Evolutionary conservation across 768 basidiomycete genomes (phyloP), one percentile per base, ranked within the genome.

Genomic region (Pleurotus platypus): DNA sequence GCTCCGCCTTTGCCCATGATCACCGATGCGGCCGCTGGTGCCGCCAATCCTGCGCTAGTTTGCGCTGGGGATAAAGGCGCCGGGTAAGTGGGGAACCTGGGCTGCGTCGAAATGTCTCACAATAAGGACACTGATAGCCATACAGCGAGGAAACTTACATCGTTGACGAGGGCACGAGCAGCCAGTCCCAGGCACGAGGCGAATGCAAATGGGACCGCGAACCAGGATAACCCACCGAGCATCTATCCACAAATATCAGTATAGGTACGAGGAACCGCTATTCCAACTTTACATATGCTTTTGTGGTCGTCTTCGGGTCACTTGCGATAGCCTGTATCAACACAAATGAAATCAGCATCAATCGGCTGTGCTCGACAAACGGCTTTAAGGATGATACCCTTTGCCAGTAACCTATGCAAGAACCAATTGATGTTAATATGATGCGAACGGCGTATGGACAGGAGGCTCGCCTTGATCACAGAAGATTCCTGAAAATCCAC

Each of bases 171-270:
- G 9, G 68, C 78, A 46, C 70, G 64, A 0, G 75, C 75, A 49
- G 75, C 68, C n/a, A 80, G 63, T 18, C 79, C 79, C 51, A 80
- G 69, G 45, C 75, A 75, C 3, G 78, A 78, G 6, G 74, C 79
- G 57, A 81, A 79, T 0, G 73, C 76, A 63, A 78, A 81, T 11
- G 80, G 80, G n/a, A 80, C 76, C 3, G 78, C 75, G 51, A 81
- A 79, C 83, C 82, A 84, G 1, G 82, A 81, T 30, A 84, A 64
- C 4, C 81, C 83, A 3, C 83, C 82, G 27, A 83, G 70, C 74
- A 83, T 80, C 76, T 81, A 18, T 20, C 5, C 60, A 22, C 42
- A 18, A 20, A 35, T 22, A 8, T 27, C 16, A 43, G 15, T 47
- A 58, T 6, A 53, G 9, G 37, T 40, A 35, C 55, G 16, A 43